A percentile compares a stretch with the other conserved stretches of the same genome.
Evolutionary conservation across 108 stramenopile genomes (phyloP).

Genomic region (Cyclotella cryptica): DNA sequence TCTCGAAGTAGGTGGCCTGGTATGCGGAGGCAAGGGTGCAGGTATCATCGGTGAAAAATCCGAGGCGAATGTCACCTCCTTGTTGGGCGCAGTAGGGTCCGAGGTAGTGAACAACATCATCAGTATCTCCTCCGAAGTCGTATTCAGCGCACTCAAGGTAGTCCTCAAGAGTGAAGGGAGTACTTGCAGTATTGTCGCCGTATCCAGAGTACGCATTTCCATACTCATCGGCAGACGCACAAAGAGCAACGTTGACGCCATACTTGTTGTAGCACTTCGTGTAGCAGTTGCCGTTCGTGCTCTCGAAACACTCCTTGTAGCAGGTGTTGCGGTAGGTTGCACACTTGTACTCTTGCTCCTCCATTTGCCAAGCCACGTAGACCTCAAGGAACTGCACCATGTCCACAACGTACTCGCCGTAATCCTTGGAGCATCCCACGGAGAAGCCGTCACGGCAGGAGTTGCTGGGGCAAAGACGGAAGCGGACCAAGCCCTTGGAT

Average conservation of each 20-base stretch:
- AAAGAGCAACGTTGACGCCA: conserved; percentile 42
- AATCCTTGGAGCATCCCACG: conserved; percentile 67
- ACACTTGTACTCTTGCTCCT: conserved; percentile 53
- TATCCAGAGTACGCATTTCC: conserved; percentile 40
- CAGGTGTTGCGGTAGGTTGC: conserved; percentile 51
- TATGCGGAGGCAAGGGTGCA: conserved; percentile 68
- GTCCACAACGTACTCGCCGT: conserved; percentile 88
- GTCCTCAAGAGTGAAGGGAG: conserved; percentile 55
- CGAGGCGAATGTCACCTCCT: conserved; percentile 83
- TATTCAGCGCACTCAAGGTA: conserved; percentile 48
- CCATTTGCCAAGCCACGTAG: conserved; percentile 55
- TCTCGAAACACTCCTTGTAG: conserved; percentile 53
- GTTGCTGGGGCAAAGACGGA: conserved; percentile 83
- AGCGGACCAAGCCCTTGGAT: conserved; percentile 83
- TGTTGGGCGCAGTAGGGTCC: conserved; percentile 89
- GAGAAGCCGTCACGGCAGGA: conserved; percentile 55
- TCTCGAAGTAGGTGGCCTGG: conserved; percentile 47
- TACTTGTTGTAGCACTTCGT: conserved; percentile 52
- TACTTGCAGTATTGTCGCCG: conserved; percentile 34
- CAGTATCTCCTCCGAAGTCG: conserved; percentile 33
- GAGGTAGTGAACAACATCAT: conserved; percentile 70
- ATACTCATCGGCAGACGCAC: conserved; percentile 24
- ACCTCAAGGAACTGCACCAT: conserved; percentile 77
- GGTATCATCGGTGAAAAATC: conserved; percentile 83
- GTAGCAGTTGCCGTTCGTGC: conserved; percentile 49